Evolutionary conservation across 2,329 filamentous ascomycete genomes (phyloP), one percentile per base, ranked within the genome.

Genomic region (Pestalotiopsis sp.): DNA sequence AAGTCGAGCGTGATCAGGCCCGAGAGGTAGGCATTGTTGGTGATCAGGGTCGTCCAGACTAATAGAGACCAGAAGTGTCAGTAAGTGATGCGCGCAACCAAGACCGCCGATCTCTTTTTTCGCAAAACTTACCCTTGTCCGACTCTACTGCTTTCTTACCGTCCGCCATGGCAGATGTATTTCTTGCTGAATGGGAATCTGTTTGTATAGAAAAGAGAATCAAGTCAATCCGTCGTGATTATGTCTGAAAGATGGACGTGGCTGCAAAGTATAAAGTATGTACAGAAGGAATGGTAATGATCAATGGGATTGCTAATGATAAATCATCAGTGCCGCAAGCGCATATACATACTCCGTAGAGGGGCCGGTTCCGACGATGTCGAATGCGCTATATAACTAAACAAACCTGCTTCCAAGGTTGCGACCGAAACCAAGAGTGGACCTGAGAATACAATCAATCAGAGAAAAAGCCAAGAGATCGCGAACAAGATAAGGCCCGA

Each of bases 11-110:
- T 94, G 67, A 97, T 85, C 65, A 97, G 90, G 61, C 94, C 94
- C 5, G 92, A 87, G 70, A 97, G 90, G 80, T 97, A 97, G 75
- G 87, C 86, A 63, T 89, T 90, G 82, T 96, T 97, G 69, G 94
- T 97, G 78, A 97, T 94, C 73, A 97, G 86, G 12, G 91, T 93
- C 36, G 93, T 93, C 93, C 93, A 97, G 78, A 96, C 93, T 93
- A 78, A 66, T 73, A 72, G 14, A 68, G 49, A 56, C 58, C 5
- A 23, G 45, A 57, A 9, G 7, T 36, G 27, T 59, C 66, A 27
- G 57, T 17, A 66, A 45, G 23, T 11, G 14, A 36, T 36, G 31
- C 31, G 31, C 31, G 31, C 31, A 36, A 36, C 31, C 14, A 52
- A 52, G 45, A n/a, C 31, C 31, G 31, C 31, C 31, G 31, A 36